Percentiles rank a stretch among this genome's conserved stretches.
phyloP scores from a whole-genome alignment of 805 yeast species.

The Brettanomyces nanus region DNA sequence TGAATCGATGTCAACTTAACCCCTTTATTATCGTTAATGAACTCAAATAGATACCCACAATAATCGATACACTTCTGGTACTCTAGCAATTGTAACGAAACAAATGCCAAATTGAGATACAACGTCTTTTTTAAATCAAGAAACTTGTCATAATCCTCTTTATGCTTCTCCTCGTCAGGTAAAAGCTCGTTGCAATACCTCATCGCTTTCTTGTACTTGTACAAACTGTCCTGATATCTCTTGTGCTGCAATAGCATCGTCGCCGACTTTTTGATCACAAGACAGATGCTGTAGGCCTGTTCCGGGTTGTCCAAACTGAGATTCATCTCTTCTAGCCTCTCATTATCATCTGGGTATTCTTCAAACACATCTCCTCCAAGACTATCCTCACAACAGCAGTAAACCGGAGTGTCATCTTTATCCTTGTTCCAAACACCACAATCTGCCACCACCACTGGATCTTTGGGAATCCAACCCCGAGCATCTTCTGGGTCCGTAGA shows the following conservation, averaged over 20 bases:
- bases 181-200: slow-evolving; percentile 64
- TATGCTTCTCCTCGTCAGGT: slow-evolving; percentile 61
- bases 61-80: slow-evolving; percentile 44
- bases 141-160: slow-evolving; percentile 42
- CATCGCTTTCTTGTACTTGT: slow-evolving; percentile 59
- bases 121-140: slow-evolving; percentile 39
- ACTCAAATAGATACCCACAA: slow-evolving; percentile 48
- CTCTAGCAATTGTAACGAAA: slow-evolving; percentile 40
- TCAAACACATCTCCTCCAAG: slow-evolving; percentile 68
- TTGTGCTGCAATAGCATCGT: slow-evolving; percentile 48
- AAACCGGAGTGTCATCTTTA: slow-evolving; percentile 45
- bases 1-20: slow-evolving; percentile 18
- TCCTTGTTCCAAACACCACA: slow-evolving; percentile 63
- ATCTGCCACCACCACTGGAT: slow-evolving; percentile 38
- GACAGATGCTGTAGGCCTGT: slow-evolving; percentile 42
- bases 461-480: slow-evolving; percentile 26
- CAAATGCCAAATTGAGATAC: slow-evolving; percentile 53
- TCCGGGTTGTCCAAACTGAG: slow-evolving; percentile 41
- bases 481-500: slow-evolving; percentile 24
- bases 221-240: slow-evolving; percentile 40
- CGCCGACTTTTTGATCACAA: slow-evolving; percentile 60
- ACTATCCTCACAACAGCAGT: slow-evolving; percentile 50
- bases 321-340: slow-evolving; percentile 32
- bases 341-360: slow-evolving; percentile 73
- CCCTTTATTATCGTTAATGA: slow-evolving; percentile 18